Percentiles rank a stretch among this genome's conserved stretches.
Conservation (phyloP, 306 rosid species). For the apple (Malus domestica) region ASM211411v1 NC_041803.1:52630501-52631000, state of each 20-base stretch:
- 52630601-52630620: constrained; percentile 75
- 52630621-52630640: constrained; percentile 65
- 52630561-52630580: constrained; percentile 62
- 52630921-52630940: constrained; percentile 61
- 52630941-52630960: constrained; percentile 41
- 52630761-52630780: constrained; percentile 57
- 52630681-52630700: not conserved
- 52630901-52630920: constrained; percentile 54
- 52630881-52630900: constrained; percentile 63
- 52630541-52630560: constrained; percentile 59
- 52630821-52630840: constrained; percentile 73
- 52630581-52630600: constrained; percentile 81
- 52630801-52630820: constrained; percentile 43
- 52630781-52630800: constrained; percentile 66
- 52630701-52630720: no score
- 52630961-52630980: constrained; percentile 41
- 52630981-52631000: constrained; percentile 57
- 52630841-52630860: constrained; percentile 60
- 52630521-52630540: constrained; percentile 66
- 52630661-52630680: not conserved
- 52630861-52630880: constrained; percentile 69
- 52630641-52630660: constrained; percentile 52
- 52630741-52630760: constrained; percentile 29
- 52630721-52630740: not conserved
- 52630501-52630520: constrained; percentile 75